Evolutionary conservation across 441 rosid genomes (phyloP).

Genomic region (Populus trichocarpa): DNA sequence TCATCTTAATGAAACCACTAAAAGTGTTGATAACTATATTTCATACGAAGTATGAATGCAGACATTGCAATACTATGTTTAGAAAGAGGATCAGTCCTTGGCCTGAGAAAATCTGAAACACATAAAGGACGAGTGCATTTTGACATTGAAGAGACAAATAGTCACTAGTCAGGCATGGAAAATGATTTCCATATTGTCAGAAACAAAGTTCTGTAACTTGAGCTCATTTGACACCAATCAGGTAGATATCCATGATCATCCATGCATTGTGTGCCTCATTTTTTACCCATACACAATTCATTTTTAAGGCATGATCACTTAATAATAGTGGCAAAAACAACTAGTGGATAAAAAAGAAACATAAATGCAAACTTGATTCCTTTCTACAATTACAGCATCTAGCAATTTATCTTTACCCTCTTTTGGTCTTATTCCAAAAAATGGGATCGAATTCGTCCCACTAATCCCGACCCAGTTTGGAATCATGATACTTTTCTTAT

Average conservation of each 20-base stretch:
- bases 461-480: neutral
- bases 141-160: neutral
- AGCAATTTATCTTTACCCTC: neutral
- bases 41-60: neutral
- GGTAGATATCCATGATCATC: neutral
- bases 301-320: neutral
- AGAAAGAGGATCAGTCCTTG: neutral
- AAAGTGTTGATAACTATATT: slow-evolving; percentile 12
- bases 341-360: neutral
- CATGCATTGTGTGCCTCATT: neutral
- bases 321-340: neutral
- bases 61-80: neutral
- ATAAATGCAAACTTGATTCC: neutral
- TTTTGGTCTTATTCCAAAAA: neutral
- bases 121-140: neutral
- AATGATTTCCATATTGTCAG: neutral
- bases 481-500: neutral
- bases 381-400: neutral
- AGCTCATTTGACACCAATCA: neutral
- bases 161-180: neutral
- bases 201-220: neutral
- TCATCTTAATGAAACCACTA: slow-evolving; percentile 4
- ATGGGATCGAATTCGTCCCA: neutral
- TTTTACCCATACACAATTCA: slow-evolving; percentile 8
- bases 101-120: neutral